Percentiles rank a stretch among this genome's conserved stretches.
phyloP scores from a whole-genome alignment of 2,329 filamentous ascomycete genomes.

The Nothopassalora personata region DNA sequence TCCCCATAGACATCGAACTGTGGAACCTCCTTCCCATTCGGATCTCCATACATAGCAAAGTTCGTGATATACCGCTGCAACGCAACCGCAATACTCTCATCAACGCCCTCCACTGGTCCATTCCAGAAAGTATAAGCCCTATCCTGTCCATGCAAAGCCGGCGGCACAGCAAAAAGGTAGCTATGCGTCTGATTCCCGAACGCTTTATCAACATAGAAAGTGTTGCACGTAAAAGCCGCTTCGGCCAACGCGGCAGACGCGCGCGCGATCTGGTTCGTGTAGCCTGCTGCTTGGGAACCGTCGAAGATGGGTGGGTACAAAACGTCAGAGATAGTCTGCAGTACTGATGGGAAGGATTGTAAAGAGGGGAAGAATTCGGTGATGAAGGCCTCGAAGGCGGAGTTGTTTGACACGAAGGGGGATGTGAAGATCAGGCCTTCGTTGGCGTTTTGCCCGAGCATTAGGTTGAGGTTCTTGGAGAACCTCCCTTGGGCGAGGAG shows the following conservation, averaged over 20 bases:
- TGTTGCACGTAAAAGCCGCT: conserved; percentile 44
- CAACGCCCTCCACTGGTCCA: conserved; percentile 33
- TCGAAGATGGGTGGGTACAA: conserved; percentile 49
- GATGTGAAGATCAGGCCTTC: conserved; percentile 25
- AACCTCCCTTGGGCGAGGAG: conserved; percentile 42
- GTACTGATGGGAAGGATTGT: neutral
- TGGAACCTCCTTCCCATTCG: conserved; percentile 20
- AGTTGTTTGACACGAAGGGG: neutral
- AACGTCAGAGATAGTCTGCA: conserved; percentile 15
- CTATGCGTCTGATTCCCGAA: conserved; percentile 45
- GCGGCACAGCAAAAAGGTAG: conserved; percentile 50
- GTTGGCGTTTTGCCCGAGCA: conserved; percentile 42
- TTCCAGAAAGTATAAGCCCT: conserved; percentile 50
- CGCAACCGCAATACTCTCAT: neutral
- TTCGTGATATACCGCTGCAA: conserved; percentile 42
- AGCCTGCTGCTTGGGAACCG: conserved; percentile 40
- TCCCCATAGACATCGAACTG: neutral
- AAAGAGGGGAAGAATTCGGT: neutral
- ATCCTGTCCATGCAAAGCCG: conserved; percentile 50
- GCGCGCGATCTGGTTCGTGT: conserved; percentile 42
- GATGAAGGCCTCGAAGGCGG: neutral
- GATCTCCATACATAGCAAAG: conserved; percentile 36
- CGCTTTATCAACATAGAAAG: conserved; percentile 46
- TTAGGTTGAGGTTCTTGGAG: conserved; percentile 40
- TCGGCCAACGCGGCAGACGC: conserved; percentile 41